Percentiles rank a stretch among this genome's conserved stretches.
phyloP scores from a whole-genome alignment of 2,329 filamentous ascomycete genomes.

The Helotiales sp. region DNA sequence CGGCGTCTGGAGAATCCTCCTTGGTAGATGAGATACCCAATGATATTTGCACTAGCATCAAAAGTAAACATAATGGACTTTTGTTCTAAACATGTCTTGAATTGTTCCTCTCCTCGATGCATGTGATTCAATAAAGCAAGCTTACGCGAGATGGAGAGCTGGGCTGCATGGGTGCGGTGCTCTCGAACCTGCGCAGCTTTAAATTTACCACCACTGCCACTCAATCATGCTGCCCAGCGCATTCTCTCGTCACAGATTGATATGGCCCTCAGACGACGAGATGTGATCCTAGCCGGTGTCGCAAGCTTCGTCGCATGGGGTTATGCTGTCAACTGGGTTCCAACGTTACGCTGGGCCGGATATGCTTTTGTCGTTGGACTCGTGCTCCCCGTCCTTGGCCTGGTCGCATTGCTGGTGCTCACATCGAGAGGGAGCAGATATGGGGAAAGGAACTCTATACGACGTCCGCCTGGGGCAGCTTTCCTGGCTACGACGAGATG shows the following conservation, averaged over 20 bases:
- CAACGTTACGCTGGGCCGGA: slow-evolving; percentile 80
- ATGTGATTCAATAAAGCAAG: slow-evolving; percentile 16
- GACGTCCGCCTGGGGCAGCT: slow-evolving; percentile 53
- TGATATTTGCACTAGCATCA: slow-evolving; percentile 4
- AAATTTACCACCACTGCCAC: slow-evolving; percentile 27
- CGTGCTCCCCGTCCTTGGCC: slow-evolving; percentile 56
- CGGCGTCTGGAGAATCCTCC: slow-evolving; percentile 64
- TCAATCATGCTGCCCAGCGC: slow-evolving; percentile 41
- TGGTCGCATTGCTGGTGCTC: slow-evolving; percentile 64
- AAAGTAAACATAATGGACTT: not conserved
- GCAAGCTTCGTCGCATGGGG: slow-evolving; percentile 86
- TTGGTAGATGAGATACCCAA: slow-evolving; percentile 56
- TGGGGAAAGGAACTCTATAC: slow-evolving; percentile 48
- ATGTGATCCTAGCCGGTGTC: slow-evolving; percentile 71
- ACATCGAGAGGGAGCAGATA: slow-evolving; percentile 60
- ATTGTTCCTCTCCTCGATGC: not conserved
- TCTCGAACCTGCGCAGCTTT: slow-evolving; percentile 15
- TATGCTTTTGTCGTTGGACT: slow-evolving; percentile 81
- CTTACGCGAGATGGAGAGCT: slow-evolving; percentile 29
- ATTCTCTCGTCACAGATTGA: slow-evolving; percentile 40
- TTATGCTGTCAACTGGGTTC: slow-evolving; percentile 81
- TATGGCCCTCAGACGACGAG: slow-evolving; percentile 75
- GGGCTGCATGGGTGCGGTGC: too few relatives aligned
- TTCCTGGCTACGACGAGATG: slow-evolving; percentile 70
- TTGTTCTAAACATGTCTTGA: not conserved